Conservation (phyloP, 129 eudicot genomes). For the Deinandra increscens region DNA sequence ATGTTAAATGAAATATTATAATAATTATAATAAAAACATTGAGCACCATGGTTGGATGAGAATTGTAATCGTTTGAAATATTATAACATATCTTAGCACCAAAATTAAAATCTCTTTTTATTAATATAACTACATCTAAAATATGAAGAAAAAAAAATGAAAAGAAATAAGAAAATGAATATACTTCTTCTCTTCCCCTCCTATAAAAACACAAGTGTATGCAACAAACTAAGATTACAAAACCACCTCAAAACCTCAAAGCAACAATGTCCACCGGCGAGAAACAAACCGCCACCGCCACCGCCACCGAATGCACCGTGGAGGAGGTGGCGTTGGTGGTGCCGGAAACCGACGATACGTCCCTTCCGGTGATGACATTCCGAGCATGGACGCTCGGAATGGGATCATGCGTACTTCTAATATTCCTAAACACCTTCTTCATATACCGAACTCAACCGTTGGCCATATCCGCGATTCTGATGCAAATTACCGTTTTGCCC, state of each 20-base stretch:
- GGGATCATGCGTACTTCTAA: slow-evolving; percentile 58
- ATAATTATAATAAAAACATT: too few species aligned
- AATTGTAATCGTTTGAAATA: too few species aligned
- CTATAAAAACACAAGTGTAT: background rate
- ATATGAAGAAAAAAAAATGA: background rate
- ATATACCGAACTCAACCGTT: slow-evolving; percentile 85
- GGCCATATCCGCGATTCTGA: slow-evolving; percentile 73
- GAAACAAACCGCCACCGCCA: slow-evolving; percentile 13
- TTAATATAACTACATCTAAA: too few species aligned
- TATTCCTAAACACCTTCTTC: slow-evolving; percentile 85
- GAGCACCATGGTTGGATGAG: too few species aligned
- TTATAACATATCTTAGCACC: too few species aligned
- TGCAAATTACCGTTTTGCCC: slow-evolving; percentile 86
- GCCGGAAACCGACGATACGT: slow-evolving; percentile 89
- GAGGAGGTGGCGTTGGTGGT: slow-evolving; percentile 96
- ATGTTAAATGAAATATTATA: too few species aligned
- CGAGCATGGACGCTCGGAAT: slow-evolving; percentile 88
- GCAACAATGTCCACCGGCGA: slow-evolving; percentile 28
- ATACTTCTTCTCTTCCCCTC: background rate
- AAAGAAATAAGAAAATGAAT: background rate
- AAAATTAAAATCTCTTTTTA: too few species aligned
- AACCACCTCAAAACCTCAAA: too few species aligned
- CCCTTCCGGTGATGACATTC: slow-evolving; percentile 87
- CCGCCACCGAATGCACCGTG: slow-evolving; percentile 47
- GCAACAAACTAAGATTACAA: too few species aligned